phyloP scores from a whole-genome alignment of 2,329 filamentous ascomycete species.

The Septoria petroselini region DNA sequence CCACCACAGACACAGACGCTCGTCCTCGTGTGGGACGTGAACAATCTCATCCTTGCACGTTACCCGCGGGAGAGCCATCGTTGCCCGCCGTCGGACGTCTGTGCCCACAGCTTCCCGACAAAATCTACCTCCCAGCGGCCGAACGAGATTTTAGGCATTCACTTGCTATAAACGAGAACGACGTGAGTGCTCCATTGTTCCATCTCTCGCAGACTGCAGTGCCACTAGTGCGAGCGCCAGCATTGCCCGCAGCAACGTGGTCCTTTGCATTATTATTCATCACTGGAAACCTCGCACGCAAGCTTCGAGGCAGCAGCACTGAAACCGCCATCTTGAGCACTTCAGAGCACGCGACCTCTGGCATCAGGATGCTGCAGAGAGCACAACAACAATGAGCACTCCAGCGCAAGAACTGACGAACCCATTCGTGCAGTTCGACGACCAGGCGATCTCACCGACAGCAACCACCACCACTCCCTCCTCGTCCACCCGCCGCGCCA shows the following conservation, averaged over 20 bases:
- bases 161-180: constrained; percentile 13
- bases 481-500: constrained; percentile 17
- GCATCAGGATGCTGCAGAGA: constrained; percentile 5
- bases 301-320: not conserved
- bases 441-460: constrained; percentile 20
- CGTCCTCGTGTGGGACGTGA: too few species aligned
- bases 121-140: constrained; percentile 13
- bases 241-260: not conserved
- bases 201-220: not conserved
- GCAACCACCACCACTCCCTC: constrained; percentile 14
- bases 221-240: not conserved
- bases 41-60: not conserved
- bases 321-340: constrained; percentile 2
- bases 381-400: constrained; percentile 27
- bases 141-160: constrained; percentile 19
- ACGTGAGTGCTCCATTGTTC: constrained; percentile 19
- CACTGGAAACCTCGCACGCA: not conserved
- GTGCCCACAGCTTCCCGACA: constrained; percentile 10
- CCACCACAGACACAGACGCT: too few species aligned
- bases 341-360: not conserved
- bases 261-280: too few species aligned
- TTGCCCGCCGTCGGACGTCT: constrained; percentile 12
- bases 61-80: constrained; percentile 9
- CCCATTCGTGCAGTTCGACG: constrained; percentile 21
- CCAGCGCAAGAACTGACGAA: constrained; percentile 27